Evolutionary conservation across 441 rosid species (phyloP).

Genomic region (Metrosideros polymorpha): DNA sequence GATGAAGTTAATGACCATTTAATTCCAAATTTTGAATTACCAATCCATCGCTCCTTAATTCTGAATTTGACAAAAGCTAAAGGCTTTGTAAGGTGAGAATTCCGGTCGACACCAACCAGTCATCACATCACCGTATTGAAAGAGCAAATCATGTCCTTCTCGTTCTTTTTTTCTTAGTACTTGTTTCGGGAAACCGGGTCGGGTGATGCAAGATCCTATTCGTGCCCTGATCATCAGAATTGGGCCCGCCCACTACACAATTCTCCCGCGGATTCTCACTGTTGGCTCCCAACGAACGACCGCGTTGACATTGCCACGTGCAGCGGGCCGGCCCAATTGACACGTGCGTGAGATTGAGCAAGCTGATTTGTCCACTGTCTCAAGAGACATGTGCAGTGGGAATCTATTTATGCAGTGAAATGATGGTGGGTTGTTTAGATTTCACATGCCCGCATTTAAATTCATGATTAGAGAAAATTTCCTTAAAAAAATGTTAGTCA

Average conservation of each 20-base stretch:
- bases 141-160: background rate
- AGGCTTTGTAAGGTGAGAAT: too few relatives aligned
- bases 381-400: background rate
- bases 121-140: too few relatives aligned
- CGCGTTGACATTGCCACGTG: background rate
- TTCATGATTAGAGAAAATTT: background rate
- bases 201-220: background rate
- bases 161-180: background rate
- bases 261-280: background rate
- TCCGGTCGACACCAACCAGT: too few relatives aligned
- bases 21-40: too few relatives aligned
- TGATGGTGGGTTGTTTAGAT: background rate
- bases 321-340: background rate
- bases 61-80: too few relatives aligned
- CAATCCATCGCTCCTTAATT: too few relatives aligned
- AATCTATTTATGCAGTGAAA: background rate
- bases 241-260: background rate
- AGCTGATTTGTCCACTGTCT: background rate
- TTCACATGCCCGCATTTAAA: background rate
- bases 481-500: fast-evolving
- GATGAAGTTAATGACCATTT: too few relatives aligned
- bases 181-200: background rate
- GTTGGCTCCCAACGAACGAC: background rate
- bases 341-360: background rate
- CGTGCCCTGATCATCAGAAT: background rate